Evolutionary conservation across 495 filamentous ascomycete species (phyloP).

Genomic region (Massariosphaeria phaeospora): DNA sequence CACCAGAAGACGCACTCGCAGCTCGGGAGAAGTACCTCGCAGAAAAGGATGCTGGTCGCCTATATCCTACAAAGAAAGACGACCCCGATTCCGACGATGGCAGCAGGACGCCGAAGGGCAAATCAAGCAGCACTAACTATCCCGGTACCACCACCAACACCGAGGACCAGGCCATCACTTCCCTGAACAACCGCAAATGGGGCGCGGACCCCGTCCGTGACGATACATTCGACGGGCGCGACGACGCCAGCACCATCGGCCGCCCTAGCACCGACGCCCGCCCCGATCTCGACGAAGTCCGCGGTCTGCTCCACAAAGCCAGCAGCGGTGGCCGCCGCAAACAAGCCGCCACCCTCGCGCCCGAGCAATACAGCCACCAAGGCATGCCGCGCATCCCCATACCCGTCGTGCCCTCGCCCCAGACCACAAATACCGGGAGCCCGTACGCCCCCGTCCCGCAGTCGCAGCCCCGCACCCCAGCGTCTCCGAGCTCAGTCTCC

Average conservation of each 20-base stretch:
- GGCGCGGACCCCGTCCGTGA: conserved; percentile 43
- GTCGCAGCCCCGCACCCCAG: conserved; percentile 1
- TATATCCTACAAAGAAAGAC: conserved; percentile 50
- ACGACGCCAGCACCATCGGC: conserved; percentile 34
- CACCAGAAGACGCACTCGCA: conserved; percentile 56
- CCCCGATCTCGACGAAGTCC: conserved; percentile 29
- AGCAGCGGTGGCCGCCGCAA: conserved; percentile 28
- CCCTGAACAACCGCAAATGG: conserved; percentile 45
- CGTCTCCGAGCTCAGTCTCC: conserved; percentile 22
- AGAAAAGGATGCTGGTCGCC: conserved; percentile 58
- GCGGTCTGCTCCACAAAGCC: conserved; percentile 27
- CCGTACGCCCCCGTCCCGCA: conserved; percentile 20
- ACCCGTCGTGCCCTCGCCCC: conserved; percentile 17
- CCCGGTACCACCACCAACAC: conserved; percentile 28
- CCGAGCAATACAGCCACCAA: conserved; percentile 8
- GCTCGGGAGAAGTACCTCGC: conserved; percentile 56
- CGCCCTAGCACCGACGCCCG: conserved; percentile 30
- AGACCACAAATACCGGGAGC: not conserved
- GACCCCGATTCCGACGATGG: conserved; percentile 14
- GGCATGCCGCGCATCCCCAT: conserved; percentile 29
- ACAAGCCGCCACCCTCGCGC: conserved; percentile 9
- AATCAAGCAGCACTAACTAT: conserved; percentile 34
- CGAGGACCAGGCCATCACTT: conserved; percentile 45
- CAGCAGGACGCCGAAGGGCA: too few species aligned
- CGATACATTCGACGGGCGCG: conserved; percentile 35